Evolutionary conservation across 2,329 filamentous ascomycete genomes (phyloP), one percentile per base, ranked within the genome.

Genomic region (Fusarium longipes): DNA sequence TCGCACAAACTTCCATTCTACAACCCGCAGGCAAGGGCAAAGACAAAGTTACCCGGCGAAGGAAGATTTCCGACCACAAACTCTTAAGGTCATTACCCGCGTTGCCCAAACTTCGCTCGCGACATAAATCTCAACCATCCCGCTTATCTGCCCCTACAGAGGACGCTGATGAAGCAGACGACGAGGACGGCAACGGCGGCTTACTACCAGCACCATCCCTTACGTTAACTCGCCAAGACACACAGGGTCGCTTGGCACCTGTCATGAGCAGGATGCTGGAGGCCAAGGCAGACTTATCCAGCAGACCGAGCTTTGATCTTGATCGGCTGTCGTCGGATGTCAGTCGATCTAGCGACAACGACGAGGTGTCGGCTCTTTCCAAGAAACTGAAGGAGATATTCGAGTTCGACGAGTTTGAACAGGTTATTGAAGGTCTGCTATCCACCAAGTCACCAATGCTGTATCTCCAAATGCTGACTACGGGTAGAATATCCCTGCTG

Each of bases 401-500:
- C 74, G 86, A 90, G 48, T 96, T 97, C 70, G 88, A 93, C 27
- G 83, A 87, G 35, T 86, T 91, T 0, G 96, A 99, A 76, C 90
- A 93, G 63, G 92, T 98, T 22, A 88, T 97, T 63, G 89, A 92
- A 77, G 89, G 89, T 91, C 77, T 53, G 78, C 65, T 25, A n/a
- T n/a, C 25, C 14, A 8, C n/a, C 14, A 8, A 0, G 11, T 12
- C 39, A 14, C 3, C 32, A 27, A 24, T 17, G 12, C 15, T 25
- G 10, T n/a, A 12, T 14, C 8, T 33, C 18, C n/a, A 42, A 27
- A 47, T 67, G 33, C 67, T 72, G 61, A 75, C 58, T 17, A 27
- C 8, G 6, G 14, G 22, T 33, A 88, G 95, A 98, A 81, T 97
- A 96, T 76, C 92, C 93, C 10, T 98, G 95, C 80, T 97, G 93